A percentile compares a stretch with the other conserved stretches of the same genome.
Conservation (phyloP, 345 rosid genomes). For the Lepidium aucheri region DNA sequence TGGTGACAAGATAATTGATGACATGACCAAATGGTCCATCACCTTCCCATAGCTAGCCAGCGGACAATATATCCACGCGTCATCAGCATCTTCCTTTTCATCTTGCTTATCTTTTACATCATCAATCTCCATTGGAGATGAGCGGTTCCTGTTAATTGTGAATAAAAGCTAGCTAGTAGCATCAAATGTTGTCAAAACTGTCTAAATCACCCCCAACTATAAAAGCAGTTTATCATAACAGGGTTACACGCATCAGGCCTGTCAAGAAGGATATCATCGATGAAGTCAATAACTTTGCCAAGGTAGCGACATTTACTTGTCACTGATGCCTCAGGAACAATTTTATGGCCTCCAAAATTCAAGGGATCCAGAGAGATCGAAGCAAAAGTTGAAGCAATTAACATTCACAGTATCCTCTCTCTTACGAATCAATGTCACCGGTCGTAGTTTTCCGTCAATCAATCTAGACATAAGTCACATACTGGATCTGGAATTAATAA, state of each 20-base stretch:
- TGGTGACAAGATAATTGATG: constrained; percentile 80
- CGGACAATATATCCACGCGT: constrained; percentile 88
- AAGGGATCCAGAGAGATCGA: constrained; percentile 69
- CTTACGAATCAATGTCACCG: too few relatives aligned
- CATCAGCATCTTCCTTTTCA: constrained; percentile 57
- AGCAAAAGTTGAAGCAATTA: constrained; percentile 75
- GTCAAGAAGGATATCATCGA: constrained; percentile 74
- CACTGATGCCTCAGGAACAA: constrained; percentile 46
- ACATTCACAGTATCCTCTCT: constrained; percentile 80
- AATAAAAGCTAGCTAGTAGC: constrained; percentile 86
- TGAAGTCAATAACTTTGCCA: constrained; percentile 87
- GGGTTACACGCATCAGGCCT: constrained; percentile 90
- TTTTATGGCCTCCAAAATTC: constrained; percentile 57
- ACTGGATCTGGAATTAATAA: too few relatives aligned
- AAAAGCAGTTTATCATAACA: constrained; percentile 66
- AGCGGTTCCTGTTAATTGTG: constrained; percentile 53
- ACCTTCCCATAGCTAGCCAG: constrained; percentile 83
- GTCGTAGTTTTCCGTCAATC: too few relatives aligned
- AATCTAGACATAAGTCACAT: too few relatives aligned
- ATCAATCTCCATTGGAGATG: constrained; percentile 93
- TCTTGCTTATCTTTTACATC: constrained; percentile 56
- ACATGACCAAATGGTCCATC: constrained; percentile 92
- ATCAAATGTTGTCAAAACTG: constrained; percentile 85
- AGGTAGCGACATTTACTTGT: constrained; percentile 88
- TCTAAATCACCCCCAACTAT: constrained; percentile 74